Base-by-base conservation (phyloP, 2,329 filamentous ascomycete species). In the Neofusicoccum sp. region DNA sequence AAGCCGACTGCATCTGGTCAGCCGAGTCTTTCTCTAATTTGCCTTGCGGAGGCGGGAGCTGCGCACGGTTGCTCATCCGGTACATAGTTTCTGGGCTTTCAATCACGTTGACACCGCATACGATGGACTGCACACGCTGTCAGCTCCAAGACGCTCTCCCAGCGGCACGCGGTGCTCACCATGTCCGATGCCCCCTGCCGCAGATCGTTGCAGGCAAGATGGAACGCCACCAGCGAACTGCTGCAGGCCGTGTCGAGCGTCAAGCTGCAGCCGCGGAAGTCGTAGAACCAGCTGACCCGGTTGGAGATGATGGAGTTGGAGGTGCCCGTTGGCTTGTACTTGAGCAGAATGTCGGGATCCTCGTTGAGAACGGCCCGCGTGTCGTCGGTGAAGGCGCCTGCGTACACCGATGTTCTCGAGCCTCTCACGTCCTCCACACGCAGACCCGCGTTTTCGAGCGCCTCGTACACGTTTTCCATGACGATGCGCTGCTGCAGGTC, bases 241-340 rank as follows among this genome's bases (percentile, higher is more conserved):
- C 69, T 71, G 59, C 72, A 74, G 5, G 69, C 71, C 4, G 73
- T 74, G 28, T 74, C 71, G 30, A 74, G 54, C 43, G 68, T 71
- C 30, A 74, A 67, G 45, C 70, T 61, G 7, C 70, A 47, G n/a
- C 56, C 43, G 30, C 7, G 38, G 62, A 63, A 61, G 68, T 65
- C 26, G 64, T 51, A 56, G 31, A 58, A 58, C 30, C 43, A 38
- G 41, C 41, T 45, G 20, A 58, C 33, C 12, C 54, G 30, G 43
- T 60, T 65, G 63, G 41, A 68, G 65, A 33, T 70, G 59, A 8
- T 69, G 58, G 70, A 66, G 20, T 30, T 47, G 30, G 43, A 58
- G 3, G 31, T 43, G 33, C 54, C 54, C 14, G 58, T 61, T 34
- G 40, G 36, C 38, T 43, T 24, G 9, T 56, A 28, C 33, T 56